A percentile compares a stretch with the other conserved stretches of the same genome.
Conservation (phyloP, 768 basidiomycete genomes). For the Cyathus striatus region DNA sequence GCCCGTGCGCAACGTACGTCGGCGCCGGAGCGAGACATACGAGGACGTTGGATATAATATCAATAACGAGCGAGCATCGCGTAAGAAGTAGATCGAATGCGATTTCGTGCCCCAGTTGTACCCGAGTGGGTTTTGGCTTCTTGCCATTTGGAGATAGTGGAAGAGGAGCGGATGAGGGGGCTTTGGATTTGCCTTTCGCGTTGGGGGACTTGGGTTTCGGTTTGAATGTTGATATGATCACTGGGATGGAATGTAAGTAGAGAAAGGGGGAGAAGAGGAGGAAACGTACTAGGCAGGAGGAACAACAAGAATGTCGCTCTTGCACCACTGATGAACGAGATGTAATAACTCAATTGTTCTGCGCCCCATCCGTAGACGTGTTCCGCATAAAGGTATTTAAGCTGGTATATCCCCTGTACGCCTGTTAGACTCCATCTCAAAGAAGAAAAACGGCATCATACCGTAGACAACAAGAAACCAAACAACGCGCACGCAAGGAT, state of each 20-base stretch:
- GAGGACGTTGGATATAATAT: conserved; percentile 58
- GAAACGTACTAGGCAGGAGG: conserved; percentile 29
- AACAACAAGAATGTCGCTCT: conserved; percentile 61
- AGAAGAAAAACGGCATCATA: conserved; percentile 26
- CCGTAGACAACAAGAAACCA: conserved; percentile 59
- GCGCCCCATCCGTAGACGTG: conserved; percentile 71
- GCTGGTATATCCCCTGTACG: conserved; percentile 62
- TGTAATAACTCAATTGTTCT: conserved; percentile 72
- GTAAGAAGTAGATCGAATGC: conserved; percentile 64
- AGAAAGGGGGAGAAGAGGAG: not conserved
- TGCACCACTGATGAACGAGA: conserved; percentile 58
- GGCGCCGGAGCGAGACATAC: conserved; percentile 52
- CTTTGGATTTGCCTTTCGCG: conserved; percentile 9
- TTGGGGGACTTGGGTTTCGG: conserved; percentile 18
- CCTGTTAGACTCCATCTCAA: conserved; percentile 1
- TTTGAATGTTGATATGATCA: conserved; percentile 60
- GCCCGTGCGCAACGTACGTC: conserved; percentile 20
- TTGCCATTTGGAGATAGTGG: conserved; percentile 12
- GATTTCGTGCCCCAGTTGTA: conserved; percentile 58
- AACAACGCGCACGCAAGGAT: conserved; percentile 61
- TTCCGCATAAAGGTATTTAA: conserved; percentile 79
- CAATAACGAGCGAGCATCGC: conserved; percentile 57
- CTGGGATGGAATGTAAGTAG: conserved; percentile 23
- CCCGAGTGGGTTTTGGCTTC: conserved; percentile 44
- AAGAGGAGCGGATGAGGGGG: not conserved